Evolutionary conservation across 2,329 filamentous ascomycete species (phyloP).

Genomic region (Clonostachys sp.): DNA sequence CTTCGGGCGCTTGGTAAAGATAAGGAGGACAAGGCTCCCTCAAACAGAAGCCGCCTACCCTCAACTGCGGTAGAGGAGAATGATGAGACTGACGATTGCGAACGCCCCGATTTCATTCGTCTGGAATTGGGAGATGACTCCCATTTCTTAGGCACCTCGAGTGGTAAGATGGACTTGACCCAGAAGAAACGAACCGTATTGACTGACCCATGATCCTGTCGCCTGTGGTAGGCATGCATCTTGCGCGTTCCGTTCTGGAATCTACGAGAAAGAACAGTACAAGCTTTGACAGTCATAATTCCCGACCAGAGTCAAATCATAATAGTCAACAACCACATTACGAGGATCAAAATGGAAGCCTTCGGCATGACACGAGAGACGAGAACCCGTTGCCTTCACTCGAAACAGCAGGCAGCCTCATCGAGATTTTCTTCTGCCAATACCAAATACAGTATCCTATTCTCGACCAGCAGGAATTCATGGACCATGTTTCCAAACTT

Average conservation of each 20-base stretch:
- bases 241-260: slow-evolving; percentile 7
- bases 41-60: too few species aligned
- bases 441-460: slow-evolving; percentile 14
- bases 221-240: slow-evolving; percentile 1
- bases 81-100: neutral
- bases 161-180: neutral
- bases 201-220: too few species aligned
- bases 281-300: neutral
- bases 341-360: neutral
- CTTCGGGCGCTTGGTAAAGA: neutral
- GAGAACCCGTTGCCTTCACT: slow-evolving; percentile 5
- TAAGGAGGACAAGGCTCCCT: too few species aligned
- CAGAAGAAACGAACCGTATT: too few species aligned
- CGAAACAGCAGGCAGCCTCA: slow-evolving; percentile 8
- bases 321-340: neutral
- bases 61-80: neutral
- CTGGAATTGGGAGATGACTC: slow-evolving; percentile 7
- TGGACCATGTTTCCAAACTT: slow-evolving; percentile 1
- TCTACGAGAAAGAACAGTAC: slow-evolving; percentile 6
- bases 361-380: neutral
- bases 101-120: slow-evolving; percentile 7
- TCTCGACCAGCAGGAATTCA: slow-evolving; percentile 9
- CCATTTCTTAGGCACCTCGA: slow-evolving; percentile 7
- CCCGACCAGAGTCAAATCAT: neutral
- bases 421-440: slow-evolving; percentile 12